Conservation (phyloP, 1,284 basidiomycete species). For the Tylopilus sp. region DNA sequence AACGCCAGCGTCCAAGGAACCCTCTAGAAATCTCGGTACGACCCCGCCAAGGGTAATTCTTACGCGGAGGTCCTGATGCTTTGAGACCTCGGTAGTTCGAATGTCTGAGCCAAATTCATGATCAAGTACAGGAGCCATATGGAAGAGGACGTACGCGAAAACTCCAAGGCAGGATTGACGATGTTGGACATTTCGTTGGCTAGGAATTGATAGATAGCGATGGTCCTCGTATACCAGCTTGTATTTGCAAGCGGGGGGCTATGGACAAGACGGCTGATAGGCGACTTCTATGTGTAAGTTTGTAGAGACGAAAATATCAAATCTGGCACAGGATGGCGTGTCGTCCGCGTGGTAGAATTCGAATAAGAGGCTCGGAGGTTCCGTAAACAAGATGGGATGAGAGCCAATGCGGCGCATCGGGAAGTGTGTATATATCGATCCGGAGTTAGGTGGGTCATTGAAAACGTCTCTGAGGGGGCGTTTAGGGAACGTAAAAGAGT, state of each 20-base stretch:
- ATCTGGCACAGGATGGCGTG: conserved; percentile 33
- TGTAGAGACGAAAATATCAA: conserved; percentile 28
- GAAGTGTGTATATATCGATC: conserved; percentile 28
- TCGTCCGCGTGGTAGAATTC: conserved; percentile 25
- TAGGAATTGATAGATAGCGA: conserved; percentile 11
- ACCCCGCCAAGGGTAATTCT: conserved; percentile 27
- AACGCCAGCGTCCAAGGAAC: conserved; percentile 23
- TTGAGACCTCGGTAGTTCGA: conserved; percentile 22
- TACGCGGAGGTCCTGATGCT: conserved; percentile 25
- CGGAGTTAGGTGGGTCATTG: conserved; percentile 30
- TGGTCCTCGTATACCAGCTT: conserved; percentile 25
- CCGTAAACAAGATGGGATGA: conserved; percentile 21
- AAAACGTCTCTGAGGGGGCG: conserved; percentile 23
- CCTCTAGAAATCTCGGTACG: conserved; percentile 31
- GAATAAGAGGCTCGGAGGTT: conserved; percentile 10
- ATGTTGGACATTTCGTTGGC: conserved; percentile 15
- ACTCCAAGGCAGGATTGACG: conserved; percentile 17
- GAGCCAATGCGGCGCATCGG: conserved; percentile 11
- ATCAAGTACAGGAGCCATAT: not conserved
- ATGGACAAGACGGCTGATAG: conserved; percentile 30
- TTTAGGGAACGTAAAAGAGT: conserved; percentile 25
- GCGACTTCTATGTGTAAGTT: conserved; percentile 24
- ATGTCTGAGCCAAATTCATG: conserved; percentile 20
- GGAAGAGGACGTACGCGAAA: conserved; percentile 21
- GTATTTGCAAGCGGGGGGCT: conserved; percentile 29